Conservation (phyloP, 139 green algal genomes). For the Astrephomene gubernaculifera region DNA sequence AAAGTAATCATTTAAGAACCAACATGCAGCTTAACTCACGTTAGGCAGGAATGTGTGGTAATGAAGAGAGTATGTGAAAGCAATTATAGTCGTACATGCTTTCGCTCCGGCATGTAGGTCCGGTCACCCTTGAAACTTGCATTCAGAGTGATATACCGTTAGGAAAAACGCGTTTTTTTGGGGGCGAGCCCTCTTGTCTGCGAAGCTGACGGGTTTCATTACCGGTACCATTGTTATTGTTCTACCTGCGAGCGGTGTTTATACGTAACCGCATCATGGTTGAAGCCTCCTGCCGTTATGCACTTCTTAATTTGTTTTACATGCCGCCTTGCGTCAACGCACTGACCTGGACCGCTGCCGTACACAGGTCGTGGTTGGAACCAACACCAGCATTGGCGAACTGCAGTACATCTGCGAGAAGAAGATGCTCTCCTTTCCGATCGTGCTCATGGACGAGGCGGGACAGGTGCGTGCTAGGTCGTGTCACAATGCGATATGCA, state of each 20-base stretch:
- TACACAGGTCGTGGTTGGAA: background rate
- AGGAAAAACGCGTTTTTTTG: too few species aligned
- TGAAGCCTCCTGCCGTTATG: too few species aligned
- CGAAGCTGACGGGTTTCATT: background rate
- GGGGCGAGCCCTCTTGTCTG: too few species aligned
- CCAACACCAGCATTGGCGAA: background rate
- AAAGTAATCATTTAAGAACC: too few species aligned
- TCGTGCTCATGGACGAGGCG: slow-evolving; percentile 90
- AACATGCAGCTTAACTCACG: too few species aligned
- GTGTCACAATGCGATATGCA: background rate
- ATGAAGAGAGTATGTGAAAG: too few species aligned
- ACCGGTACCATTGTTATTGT: background rate
- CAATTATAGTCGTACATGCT: too few species aligned
- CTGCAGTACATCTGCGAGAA: background rate
- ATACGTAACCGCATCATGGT: background rate
- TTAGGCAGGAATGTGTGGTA: too few species aligned
- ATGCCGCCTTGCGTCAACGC: background rate
- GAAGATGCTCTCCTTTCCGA: background rate
- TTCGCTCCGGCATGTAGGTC: too few species aligned
- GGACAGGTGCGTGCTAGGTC: slow-evolving; percentile 70
- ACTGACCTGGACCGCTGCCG: background rate
- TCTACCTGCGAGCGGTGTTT: background rate
- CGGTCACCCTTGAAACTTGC: too few species aligned
- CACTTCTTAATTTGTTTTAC: background rate
- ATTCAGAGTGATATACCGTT: too few species aligned